phyloP scores from a whole-genome alignment of 23 red algal genomes.

The Chondrus crispus region DNA sequence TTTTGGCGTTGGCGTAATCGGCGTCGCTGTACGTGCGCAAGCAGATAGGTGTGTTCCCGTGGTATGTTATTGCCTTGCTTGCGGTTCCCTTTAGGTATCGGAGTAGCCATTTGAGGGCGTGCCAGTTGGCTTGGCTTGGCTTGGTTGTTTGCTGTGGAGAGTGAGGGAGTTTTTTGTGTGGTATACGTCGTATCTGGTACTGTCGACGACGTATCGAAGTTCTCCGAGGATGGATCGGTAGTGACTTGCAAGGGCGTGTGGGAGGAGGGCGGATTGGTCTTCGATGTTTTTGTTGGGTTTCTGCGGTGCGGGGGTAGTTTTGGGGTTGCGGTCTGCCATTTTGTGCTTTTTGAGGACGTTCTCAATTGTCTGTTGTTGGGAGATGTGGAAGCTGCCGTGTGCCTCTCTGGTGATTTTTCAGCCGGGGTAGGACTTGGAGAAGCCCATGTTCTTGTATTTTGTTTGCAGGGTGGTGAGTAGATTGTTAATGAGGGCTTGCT shows the following conservation, averaged over 20 bases:
- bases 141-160: neutral
- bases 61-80: too few relatives aligned
- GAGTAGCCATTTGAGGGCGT: neutral
- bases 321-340: neutral
- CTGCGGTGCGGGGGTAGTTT: neutral
- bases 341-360: neutral
- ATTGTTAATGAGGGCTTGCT: neutral
- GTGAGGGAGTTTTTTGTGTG: neutral
- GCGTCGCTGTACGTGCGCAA: conserved; percentile 11
- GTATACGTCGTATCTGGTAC: neutral
- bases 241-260: neutral
- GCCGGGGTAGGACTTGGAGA: neutral
- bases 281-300: neutral
- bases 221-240: neutral
- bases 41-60: too few relatives aligned
- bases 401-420: neutral
- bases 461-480: neutral
- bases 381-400: neutral
- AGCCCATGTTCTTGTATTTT: neutral
- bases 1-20: neutral
- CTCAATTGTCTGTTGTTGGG: neutral
- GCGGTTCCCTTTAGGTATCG: too few relatives aligned
- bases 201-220: neutral
- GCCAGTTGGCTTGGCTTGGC: neutral
- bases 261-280: neutral